phyloP scores from a whole-genome alignment of 2,329 filamentous ascomycete species.

The Tolypocladium endophyticum region DNA sequence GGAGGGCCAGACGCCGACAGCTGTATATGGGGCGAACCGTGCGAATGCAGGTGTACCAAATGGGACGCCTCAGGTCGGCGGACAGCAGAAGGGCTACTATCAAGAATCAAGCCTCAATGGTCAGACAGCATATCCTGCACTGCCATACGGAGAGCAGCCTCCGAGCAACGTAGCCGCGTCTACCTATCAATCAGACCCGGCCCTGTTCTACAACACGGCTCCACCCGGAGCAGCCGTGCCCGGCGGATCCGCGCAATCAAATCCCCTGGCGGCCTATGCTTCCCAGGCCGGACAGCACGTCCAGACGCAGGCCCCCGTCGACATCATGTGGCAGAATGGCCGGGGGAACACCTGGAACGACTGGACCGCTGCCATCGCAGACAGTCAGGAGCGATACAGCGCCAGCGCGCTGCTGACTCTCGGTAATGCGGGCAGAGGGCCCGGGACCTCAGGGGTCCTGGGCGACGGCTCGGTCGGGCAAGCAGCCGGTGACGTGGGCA shows the following conservation, averaged over 20 bases:
- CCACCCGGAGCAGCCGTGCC: constrained; percentile 1
- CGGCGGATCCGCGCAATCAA: constrained; percentile 14
- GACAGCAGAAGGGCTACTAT: constrained; percentile 17
- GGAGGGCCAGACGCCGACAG: constrained; percentile 22
- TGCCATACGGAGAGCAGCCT: constrained; percentile 18
- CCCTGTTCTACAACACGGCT: constrained; percentile 17
- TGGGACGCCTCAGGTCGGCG: constrained; percentile 1
- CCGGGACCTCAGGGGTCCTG: not conserved
- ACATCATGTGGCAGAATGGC: constrained; percentile 21
- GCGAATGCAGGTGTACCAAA: constrained; percentile 7
- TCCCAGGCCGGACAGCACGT: constrained; percentile 27
- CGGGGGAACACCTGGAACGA: constrained; percentile 40
- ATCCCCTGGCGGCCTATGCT: constrained; percentile 28
- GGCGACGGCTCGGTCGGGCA: constrained; percentile 1
- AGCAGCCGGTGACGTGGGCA: constrained; percentile 11
- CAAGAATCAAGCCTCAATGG: constrained; percentile 12
- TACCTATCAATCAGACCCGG: constrained; percentile 14
- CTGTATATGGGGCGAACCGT: not conserved
- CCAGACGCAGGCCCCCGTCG: constrained; percentile 10
- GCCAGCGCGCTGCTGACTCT: constrained; percentile 38
- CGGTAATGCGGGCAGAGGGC: constrained; percentile 15
- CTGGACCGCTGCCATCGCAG: constrained; percentile 41
- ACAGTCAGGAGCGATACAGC: constrained; percentile 38
- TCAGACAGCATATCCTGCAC: constrained; percentile 17
- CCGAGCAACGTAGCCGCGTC: constrained; percentile 10